These are phyloP conservation scores for Venustampulla echinocandica DNA, from an alignment of 495 filamentous ascomycete genomes.

Conservation along the genomic window DNA sequence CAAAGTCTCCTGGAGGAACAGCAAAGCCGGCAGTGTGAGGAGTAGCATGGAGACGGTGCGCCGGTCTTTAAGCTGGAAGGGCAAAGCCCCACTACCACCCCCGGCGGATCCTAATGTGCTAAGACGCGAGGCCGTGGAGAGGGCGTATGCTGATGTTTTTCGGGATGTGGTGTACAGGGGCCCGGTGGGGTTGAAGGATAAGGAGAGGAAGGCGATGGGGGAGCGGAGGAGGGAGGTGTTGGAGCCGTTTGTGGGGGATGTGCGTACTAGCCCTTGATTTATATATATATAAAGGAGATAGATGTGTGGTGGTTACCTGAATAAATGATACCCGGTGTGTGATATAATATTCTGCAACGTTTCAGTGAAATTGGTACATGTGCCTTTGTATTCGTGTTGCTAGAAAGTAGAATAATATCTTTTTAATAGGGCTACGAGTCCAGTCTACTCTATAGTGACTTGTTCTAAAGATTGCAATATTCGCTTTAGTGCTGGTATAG, in stretches of 20 bases:
- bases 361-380: too few species aligned
- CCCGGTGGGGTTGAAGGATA: constrained; percentile 32
- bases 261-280: too few species aligned
- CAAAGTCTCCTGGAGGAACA: constrained; percentile 18
- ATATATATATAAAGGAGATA: too few species aligned
- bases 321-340: too few species aligned
- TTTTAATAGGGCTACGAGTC: too few species aligned
- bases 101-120: constrained; percentile 23
- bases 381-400: too few species aligned
- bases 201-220: constrained; percentile 21
- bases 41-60: constrained; percentile 33
- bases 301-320: too few species aligned
- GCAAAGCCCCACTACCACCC: constrained; percentile 20
- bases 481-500: too few species aligned
- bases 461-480: too few species aligned
- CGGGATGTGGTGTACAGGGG: constrained; percentile 36
- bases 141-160: constrained; percentile 39
- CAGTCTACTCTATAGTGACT: too few species aligned
- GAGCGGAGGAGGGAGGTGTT: constrained; percentile 35
- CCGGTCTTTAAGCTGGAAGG: constrained; percentile 21
- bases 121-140: constrained; percentile 36
- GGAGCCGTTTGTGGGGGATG: constrained; percentile 29
- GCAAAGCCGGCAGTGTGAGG: constrained; percentile 24
- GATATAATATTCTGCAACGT: too few species aligned
- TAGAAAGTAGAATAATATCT: too few species aligned